These are phyloP conservation scores for Citrus maxima DNA, from an alignment of 345 rosid genomes.

Conservation along the genomic window DNA sequence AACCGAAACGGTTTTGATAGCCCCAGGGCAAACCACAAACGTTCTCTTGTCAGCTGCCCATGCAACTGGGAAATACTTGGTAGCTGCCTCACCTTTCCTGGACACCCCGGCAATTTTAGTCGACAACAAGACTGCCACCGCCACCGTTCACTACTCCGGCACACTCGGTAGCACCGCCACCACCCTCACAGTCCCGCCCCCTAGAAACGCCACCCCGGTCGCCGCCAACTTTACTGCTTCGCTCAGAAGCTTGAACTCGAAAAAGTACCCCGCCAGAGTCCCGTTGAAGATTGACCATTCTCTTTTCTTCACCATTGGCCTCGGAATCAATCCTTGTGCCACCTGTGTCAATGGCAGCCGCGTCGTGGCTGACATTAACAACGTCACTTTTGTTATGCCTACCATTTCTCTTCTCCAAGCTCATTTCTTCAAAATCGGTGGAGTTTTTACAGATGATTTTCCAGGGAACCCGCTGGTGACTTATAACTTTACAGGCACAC, in stretches of 20 bases:
- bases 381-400: constrained; percentile 82
- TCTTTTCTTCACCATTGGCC: constrained; percentile 63
- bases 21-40: constrained; percentile 86
- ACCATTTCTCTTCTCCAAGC: constrained; percentile 58
- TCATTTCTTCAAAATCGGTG: constrained; percentile 62
- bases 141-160: constrained; percentile 59
- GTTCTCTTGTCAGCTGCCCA: constrained; percentile 49
- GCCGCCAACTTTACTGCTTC: constrained; percentile 46
- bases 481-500: constrained; percentile 69
- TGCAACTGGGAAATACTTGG: constrained; percentile 49
- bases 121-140: constrained; percentile 71
- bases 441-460: constrained; percentile 78
- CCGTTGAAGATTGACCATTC: constrained; percentile 62
- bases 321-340: constrained; percentile 70
- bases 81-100: constrained; percentile 76
- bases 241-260: constrained; percentile 66
- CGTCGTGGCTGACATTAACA: constrained; percentile 71
- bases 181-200: constrained; percentile 41
- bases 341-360: constrained; percentile 56
- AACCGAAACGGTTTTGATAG: constrained; percentile 56
- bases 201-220: constrained; percentile 56
- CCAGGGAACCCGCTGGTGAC: constrained; percentile 48
- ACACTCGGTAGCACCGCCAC: constrained; percentile 38
- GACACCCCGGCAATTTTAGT: constrained; percentile 52
- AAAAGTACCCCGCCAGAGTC: constrained; percentile 56